Percentiles rank a stretch among this genome's conserved stretches.
phyloP scores from a whole-genome alignment of 768 basidiomycete genomes.

The Paxillus rubicundulus region DNA sequence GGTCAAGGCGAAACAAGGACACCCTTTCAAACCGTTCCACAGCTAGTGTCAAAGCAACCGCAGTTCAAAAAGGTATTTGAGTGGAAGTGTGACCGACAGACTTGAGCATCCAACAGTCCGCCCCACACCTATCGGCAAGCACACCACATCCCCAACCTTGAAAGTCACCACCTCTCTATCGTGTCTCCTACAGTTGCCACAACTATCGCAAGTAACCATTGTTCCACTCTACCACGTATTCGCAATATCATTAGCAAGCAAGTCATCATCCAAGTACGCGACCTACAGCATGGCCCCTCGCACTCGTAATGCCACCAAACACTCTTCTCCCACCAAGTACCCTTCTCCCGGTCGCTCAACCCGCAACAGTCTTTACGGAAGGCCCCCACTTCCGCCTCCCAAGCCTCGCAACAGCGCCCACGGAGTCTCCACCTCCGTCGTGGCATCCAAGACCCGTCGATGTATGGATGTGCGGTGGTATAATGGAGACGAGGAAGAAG shows the following conservation, averaged over 20 bases:
- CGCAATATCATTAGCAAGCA: background rate
- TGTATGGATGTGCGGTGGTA: no score
- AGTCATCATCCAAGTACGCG: background rate
- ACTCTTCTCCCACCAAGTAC: conserved; percentile 10
- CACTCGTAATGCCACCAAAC: conserved; percentile 18
- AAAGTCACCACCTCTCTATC: background rate
- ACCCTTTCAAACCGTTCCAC: conserved; percentile 7
- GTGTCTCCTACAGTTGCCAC: background rate
- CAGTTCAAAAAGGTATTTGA: conserved; percentile 21
- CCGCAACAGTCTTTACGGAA: conserved; percentile 24
- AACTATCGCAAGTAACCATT: background rate
- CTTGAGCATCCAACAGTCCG: background rate
- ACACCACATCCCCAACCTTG: background rate
- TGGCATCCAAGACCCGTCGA: no score
- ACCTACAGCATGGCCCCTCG: conserved; percentile 24
- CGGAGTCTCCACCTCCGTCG: background rate
- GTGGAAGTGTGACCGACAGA: background rate
- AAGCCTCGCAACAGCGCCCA: conserved; percentile 8
- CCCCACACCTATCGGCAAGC: background rate
- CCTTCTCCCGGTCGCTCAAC: conserved; percentile 16
- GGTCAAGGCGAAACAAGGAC: conserved; percentile 16
- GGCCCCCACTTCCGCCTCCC: conserved; percentile 5
- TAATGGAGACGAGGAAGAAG: conserved; percentile 2
- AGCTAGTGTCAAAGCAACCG: conserved; percentile 14
- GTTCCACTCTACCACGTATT: background rate